Evolutionary conservation across 176 grass and related monocot genomes (phyloP).

Genomic region (Triticum urartu): DNA sequence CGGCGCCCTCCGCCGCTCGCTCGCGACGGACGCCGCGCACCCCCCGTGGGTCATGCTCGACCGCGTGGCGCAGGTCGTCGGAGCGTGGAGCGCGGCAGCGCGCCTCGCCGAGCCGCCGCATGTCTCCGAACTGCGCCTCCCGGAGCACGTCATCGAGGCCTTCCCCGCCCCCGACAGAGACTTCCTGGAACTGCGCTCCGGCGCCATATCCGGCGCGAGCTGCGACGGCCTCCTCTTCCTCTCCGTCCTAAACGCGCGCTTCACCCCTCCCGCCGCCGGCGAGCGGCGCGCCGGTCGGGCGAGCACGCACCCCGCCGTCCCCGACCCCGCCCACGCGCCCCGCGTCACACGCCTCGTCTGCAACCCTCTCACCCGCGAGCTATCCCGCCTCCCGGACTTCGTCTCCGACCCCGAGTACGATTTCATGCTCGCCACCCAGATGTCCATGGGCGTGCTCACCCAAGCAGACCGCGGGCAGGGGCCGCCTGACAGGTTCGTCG

Average conservation of each 20-base stretch:
- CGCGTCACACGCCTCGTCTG: constrained; percentile 7
- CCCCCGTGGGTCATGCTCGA: constrained; percentile 15
- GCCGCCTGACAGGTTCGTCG: neutral
- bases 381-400: constrained; percentile 31
- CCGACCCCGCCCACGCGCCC: neutral
- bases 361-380: constrained; percentile 31
- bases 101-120: neutral
- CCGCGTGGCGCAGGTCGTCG: neutral
- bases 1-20: neutral
- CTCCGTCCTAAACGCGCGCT: neutral
- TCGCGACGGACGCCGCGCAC: neutral
- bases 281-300: neutral
- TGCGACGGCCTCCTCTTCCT: constrained; percentile 31
- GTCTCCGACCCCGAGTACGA: neutral
- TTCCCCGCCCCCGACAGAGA: neutral
- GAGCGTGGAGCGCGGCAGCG: neutral
- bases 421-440: too few relatives aligned
- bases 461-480: neutral
- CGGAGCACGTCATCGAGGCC: neutral
- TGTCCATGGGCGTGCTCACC: neutral
- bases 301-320: neutral
- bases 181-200: neutral
- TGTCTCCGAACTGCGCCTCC: neutral
- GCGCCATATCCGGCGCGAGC: neutral
- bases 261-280: neutral